A percentile compares a stretch with the other conserved stretches of the same genome.
phyloP scores from a whole-genome alignment of 139 green algal genomes.

The Nannochloris sp. region DNA sequence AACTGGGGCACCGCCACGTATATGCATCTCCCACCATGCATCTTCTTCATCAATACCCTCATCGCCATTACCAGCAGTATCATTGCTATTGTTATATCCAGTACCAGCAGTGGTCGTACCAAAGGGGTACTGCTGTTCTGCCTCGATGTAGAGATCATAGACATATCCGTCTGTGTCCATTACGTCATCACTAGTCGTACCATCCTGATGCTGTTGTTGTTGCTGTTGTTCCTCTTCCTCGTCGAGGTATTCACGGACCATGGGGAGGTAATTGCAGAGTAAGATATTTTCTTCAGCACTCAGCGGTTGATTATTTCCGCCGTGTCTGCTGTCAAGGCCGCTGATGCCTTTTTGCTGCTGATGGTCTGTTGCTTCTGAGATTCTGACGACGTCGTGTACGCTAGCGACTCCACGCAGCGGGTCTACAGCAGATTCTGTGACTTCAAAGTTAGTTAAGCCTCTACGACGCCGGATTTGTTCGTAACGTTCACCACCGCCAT shows the following conservation, averaged over 20 bases:
- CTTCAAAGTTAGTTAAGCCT: slow-evolving; percentile 1
- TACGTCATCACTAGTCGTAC: too few species aligned
- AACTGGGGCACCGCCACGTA: slow-evolving; percentile 4
- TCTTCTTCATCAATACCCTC: background rate
- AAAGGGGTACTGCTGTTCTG: too few species aligned
- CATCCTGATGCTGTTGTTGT: background rate
- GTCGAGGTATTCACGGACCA: slow-evolving; percentile 17
- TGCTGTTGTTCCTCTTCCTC: background rate
- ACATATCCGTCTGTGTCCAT: slow-evolving; percentile 21
- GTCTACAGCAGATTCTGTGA: slow-evolving; percentile 4
- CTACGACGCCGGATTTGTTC: background rate
- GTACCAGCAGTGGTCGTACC: too few species aligned
- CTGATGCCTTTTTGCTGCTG: too few species aligned
- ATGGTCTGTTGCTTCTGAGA: too few species aligned
- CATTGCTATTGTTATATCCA: too few species aligned
- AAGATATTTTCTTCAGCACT: slow-evolving; percentile 12
- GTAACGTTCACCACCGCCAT: too few species aligned
- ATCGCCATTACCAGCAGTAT: background rate
- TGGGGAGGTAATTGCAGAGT: slow-evolving; percentile 22
- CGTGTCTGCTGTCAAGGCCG: too few species aligned
- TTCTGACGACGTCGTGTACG: slow-evolving; percentile 15
- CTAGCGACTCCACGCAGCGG: slow-evolving; percentile 1
- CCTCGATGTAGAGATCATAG: slow-evolving; percentile 28
- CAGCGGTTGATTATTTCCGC: too few species aligned
- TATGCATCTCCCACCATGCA: slow-evolving; percentile 4